Conservation (phyloP, 1,284 basidiomycete species). For the Xerocomus alliaceus region DNA sequence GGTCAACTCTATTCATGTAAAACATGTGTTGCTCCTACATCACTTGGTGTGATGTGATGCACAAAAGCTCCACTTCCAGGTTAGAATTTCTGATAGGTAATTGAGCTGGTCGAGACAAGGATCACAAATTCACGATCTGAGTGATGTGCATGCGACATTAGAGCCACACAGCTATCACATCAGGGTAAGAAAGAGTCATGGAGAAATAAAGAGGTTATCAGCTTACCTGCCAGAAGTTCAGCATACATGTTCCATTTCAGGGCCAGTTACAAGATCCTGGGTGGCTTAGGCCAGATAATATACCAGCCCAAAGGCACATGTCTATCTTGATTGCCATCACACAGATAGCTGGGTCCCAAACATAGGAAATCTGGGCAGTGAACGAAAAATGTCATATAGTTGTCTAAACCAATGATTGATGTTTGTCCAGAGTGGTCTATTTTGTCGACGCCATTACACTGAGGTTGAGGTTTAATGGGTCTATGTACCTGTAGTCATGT, state of each 20-base stretch:
- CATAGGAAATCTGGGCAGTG: conserved; percentile 14
- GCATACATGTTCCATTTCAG: conserved; percentile 19
- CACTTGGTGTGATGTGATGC: background rate
- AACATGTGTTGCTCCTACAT: background rate
- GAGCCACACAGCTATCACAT: conserved; percentile 24
- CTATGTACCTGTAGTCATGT: conserved; percentile 15
- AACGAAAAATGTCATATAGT: conserved; percentile 1
- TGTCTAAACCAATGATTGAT: background rate
- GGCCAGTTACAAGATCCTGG: conserved; percentile 3
- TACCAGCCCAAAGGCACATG: conserved; percentile 23
- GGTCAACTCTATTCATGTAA: conserved; percentile 7
- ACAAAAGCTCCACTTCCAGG: background rate
- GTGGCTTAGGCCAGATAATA: conserved; percentile 15
- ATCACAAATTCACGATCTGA: background rate
- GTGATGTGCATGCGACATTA: background rate
- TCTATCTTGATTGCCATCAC: conserved; percentile 38
- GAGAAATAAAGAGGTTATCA: conserved; percentile 3
- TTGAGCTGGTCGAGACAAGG: background rate
- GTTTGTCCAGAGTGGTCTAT: background rate
- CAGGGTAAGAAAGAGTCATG: conserved; percentile 17
- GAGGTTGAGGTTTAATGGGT: background rate
- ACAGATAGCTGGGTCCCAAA: conserved; percentile 9
- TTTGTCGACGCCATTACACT: too few relatives aligned
- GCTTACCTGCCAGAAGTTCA: conserved; percentile 17
- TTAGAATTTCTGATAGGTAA: background rate